Evolutionary conservation across 1,284 basidiomycete genomes (phyloP).

Genomic region (Fistulina hepatica): DNA sequence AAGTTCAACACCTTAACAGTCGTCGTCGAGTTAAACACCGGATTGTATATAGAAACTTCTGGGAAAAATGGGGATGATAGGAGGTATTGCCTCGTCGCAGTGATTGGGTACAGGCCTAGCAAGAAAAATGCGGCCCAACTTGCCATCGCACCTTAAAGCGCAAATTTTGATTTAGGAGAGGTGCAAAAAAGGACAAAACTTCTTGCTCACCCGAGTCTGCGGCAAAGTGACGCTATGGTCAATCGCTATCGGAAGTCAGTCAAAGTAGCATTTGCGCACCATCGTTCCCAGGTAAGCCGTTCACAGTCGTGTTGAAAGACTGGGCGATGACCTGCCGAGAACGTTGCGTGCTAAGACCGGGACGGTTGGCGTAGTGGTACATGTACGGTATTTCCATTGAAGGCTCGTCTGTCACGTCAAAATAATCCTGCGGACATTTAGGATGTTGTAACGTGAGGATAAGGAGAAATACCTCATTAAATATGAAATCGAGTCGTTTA

Average conservation of each 20-base stretch:
- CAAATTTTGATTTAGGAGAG: slow-evolving; percentile 1
- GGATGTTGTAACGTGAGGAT: no score
- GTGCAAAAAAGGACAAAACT: not conserved
- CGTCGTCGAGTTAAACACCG: slow-evolving; percentile 43
- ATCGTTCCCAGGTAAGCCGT: slow-evolving; percentile 51
- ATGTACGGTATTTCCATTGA: slow-evolving; percentile 54
- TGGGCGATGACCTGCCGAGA: slow-evolving; percentile 43
- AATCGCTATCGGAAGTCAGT: slow-evolving; percentile 2
- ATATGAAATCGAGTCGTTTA: slow-evolving; percentile 43
- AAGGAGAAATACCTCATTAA: slow-evolving; percentile 29
- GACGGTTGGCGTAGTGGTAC: slow-evolving; percentile 52
- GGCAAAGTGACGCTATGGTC: slow-evolving; percentile 11
- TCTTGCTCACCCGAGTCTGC: slow-evolving; percentile 28
- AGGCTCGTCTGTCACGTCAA: slow-evolving; percentile 48
- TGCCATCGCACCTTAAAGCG: slow-evolving; percentile 65
- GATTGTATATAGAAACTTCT: slow-evolving; percentile 48
- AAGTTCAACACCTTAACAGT: slow-evolving; percentile 43
- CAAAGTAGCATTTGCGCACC: slow-evolving; percentile 26
- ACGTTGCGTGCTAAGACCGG: slow-evolving; percentile 44
- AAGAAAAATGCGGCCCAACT: slow-evolving; percentile 54
- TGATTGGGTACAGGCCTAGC: slow-evolving; percentile 49
- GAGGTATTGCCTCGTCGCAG: slow-evolving; percentile 47
- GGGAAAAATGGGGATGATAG: slow-evolving; percentile 55
- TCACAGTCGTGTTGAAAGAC: slow-evolving; percentile 43
- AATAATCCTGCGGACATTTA: slow-evolving; percentile 30